Base-by-base conservation (phyloP, 2,329 filamentous ascomycete species). In the Xenoacremonium recifei region DNA sequence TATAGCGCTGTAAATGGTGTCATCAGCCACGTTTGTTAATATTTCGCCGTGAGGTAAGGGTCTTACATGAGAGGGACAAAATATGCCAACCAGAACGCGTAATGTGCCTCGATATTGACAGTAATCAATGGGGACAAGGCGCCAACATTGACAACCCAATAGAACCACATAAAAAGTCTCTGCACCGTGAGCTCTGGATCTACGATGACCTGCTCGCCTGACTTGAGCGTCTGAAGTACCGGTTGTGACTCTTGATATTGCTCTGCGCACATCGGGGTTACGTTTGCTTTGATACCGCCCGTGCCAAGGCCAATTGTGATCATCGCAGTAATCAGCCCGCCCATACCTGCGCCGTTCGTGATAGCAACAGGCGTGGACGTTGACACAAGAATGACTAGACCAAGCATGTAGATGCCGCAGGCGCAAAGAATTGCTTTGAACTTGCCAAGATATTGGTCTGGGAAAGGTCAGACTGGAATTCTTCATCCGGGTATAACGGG, bases 271-370 rank as follows among this genome's bases (percentile, higher is more conserved):
- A 86, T 66, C 2, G 82, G 80, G 15, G 77, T 80, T 39, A 89
- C 79, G 51, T 89, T 90, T 31, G 83, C 67, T 68, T 89, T 89
- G 72, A 89, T 88, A 45, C 84, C 84, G 47, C 85, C 85, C 1
- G 85, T 87, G 29, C 85, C 85, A 11, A 88, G 61, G 17, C 71
- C 71, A 39, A 75, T 68, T 40, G 65, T 48, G 23, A 75, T 53
- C 39, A 75, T 65, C 7, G 81, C 84, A 57, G 89, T 74, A 41
- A 87, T 71, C 43, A 89, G 79, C 16, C 77, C 77, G 1, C 71
- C 80, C 13, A 87, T 69, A 18, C 77, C 73, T 70, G 75, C 39
- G 3, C 70, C 67, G 35, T 75, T 67, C 11, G 72, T 66, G 36
- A 89, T 80, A 17, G 85, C 76, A 1, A 69, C 65, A 0, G 85